Evolutionary conservation across 2,329 filamentous ascomycete genomes (phyloP).

Genomic region (Aspergillus felis): DNA sequence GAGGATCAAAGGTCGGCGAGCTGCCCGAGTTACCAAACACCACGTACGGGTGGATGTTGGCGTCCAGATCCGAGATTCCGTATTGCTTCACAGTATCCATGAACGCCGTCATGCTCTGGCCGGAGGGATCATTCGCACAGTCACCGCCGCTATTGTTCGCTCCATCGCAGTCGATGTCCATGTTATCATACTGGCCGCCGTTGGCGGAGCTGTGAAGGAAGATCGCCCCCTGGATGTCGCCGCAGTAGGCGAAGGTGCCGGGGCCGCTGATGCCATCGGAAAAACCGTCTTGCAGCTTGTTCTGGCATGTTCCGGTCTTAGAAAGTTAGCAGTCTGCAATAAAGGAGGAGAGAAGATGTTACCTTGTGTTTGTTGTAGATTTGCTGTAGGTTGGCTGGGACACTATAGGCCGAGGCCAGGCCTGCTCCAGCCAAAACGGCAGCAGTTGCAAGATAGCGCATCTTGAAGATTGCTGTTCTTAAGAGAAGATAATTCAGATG

Average conservation of each 20-base stretch:
- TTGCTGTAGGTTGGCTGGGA: constrained; percentile 16
- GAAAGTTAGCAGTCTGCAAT: neutral
- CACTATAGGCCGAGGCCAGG: constrained; percentile 9
- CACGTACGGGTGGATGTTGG: constrained; percentile 52
- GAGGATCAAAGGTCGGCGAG: constrained; percentile 41
- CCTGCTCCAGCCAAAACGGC: neutral
- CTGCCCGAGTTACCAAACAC: constrained; percentile 50
- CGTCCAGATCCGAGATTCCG: constrained; percentile 45
- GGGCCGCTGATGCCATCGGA: constrained; percentile 12
- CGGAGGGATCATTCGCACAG: constrained; percentile 44
- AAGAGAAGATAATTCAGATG: too few species aligned
- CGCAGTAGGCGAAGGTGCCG: constrained; percentile 44
- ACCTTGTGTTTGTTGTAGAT: constrained; percentile 20
- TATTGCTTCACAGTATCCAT: constrained; percentile 37
- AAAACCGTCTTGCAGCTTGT: constrained; percentile 18
- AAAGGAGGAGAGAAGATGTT: neutral
- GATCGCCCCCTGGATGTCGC: constrained; percentile 46
- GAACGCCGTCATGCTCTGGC: constrained; percentile 46
- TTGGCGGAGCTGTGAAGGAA: constrained; percentile 47
- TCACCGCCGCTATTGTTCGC: constrained; percentile 43
- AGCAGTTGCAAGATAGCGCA: neutral
- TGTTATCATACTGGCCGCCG: constrained; percentile 43
- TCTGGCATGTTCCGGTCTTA: constrained; percentile 15
- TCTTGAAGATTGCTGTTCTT: neutral
- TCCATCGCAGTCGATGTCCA: constrained; percentile 60